Evolutionary conservation across 306 rosid genomes (phyloP).

Genomic region (Carpinus fangiana): DNA sequence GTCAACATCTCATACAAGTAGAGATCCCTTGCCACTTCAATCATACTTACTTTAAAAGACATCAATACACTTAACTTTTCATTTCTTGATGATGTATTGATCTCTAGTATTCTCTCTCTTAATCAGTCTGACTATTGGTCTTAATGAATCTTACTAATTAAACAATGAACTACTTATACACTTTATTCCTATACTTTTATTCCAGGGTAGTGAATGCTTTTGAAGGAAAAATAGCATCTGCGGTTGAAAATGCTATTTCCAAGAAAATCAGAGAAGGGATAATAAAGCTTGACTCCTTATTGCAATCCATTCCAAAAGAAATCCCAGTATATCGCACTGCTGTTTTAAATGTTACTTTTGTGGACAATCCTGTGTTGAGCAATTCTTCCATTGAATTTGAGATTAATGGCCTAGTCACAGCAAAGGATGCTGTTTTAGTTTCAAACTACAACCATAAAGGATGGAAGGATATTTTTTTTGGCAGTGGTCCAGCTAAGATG

Average conservation of each 20-base stretch:
- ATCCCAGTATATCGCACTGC: conserved; percentile 48
- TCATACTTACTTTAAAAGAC: neutral
- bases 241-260: conserved; percentile 64
- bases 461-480: conserved; percentile 34
- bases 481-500: conserved; percentile 63
- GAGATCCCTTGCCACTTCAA: conserved; percentile 11
- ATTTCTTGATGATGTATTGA: neutral
- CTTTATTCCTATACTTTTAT: conserved; percentile 24
- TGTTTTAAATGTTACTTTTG: conserved; percentile 66
- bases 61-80: conserved; percentile 2
- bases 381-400: conserved; percentile 57
- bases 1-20: conserved; percentile 1
- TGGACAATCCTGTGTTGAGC: conserved; percentile 57
- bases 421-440: conserved; percentile 24
- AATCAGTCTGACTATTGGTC: neutral
- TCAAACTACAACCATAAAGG: conserved; percentile 34
- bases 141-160: neutral
- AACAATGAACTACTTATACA: conserved; percentile 12
- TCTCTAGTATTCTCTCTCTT: neutral
- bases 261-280: conserved; percentile 65
- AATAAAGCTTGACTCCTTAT: conserved; percentile 44
- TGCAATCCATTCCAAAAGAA: conserved; percentile 68
- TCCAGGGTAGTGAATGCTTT: conserved; percentile 68
- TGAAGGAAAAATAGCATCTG: conserved; percentile 55
- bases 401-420: conserved; percentile 64